Evolutionary conservation across 305 asterid genomes (phyloP).

Genomic region (Fraxinus albicans): DNA sequence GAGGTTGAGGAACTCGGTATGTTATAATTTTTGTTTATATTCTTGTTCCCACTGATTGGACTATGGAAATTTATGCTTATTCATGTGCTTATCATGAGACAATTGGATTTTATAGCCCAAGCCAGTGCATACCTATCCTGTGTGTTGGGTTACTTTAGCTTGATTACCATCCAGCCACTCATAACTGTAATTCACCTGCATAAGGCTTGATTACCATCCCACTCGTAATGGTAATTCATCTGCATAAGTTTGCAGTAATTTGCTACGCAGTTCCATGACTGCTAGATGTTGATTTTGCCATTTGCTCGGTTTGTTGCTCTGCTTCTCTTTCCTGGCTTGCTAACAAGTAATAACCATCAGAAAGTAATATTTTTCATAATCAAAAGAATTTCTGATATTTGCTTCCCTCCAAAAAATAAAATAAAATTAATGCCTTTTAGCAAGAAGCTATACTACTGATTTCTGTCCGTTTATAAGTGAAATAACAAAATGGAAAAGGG

Average conservation of each 20-base stretch:
- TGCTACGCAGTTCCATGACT: neutral
- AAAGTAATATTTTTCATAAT: neutral
- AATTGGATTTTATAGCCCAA: neutral
- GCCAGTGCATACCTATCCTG: neutral
- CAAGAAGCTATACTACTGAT: neutral
- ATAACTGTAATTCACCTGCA: neutral
- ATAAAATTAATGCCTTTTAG: neutral
- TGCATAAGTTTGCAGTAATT: neutral
- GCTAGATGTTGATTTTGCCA: neutral
- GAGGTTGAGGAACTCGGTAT: constrained; percentile 92
- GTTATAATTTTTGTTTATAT: neutral
- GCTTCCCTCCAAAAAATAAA: neutral
- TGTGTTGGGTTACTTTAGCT: neutral
- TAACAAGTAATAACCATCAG: neutral
- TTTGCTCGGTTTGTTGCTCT: neutral
- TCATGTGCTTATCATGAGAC: neutral
- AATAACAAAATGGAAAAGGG: neutral
- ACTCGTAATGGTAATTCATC: neutral
- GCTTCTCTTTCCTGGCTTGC: neutral
- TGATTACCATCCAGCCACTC: neutral
- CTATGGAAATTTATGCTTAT: neutral
- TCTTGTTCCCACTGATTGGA: neutral
- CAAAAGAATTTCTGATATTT: neutral
- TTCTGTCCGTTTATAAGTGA: neutral
- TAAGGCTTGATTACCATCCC: neutral